Evolutionary conservation across 2,329 filamentous ascomycete species (phyloP).

Genomic region (Trichophyton simii): DNA sequence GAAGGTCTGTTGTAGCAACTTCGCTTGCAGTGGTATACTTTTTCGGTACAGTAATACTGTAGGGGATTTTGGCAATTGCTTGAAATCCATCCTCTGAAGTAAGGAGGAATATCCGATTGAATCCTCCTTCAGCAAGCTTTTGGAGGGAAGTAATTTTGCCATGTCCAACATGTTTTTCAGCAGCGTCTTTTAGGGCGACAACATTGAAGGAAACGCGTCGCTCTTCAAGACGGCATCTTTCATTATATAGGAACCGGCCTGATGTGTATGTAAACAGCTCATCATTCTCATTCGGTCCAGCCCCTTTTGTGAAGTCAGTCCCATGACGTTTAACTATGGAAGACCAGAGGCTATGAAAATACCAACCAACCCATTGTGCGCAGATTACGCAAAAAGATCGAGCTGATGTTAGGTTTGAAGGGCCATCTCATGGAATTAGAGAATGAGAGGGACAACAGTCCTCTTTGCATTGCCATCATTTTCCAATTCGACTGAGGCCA

Average conservation of each 20-base stretch:
- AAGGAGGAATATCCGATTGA: conserved; percentile 17
- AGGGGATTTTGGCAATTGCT: conserved; percentile 17
- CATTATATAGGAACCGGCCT: conserved; percentile 12
- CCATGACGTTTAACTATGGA: background rate
- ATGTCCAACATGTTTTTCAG: conserved; percentile 1
- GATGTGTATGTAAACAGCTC: conserved; percentile 12
- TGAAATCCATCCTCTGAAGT: conserved; percentile 17
- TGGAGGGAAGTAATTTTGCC: conserved; percentile 9
- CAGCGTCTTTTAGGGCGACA: conserved; percentile 5
- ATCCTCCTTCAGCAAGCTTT: conserved; percentile 18
- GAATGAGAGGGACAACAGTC: background rate
- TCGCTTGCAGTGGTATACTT: conserved; percentile 17
- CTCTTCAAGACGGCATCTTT: conserved; percentile 8
- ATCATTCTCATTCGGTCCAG: background rate
- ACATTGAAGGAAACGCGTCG: conserved; percentile 10
- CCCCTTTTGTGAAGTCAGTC: background rate
- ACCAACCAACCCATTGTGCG: background rate
- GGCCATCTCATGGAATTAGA: background rate
- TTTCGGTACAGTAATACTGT: conserved; percentile 14
- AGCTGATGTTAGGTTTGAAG: background rate
- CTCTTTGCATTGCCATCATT: background rate
- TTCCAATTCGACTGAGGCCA: background rate
- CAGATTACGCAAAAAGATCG: background rate
- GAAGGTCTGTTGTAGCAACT: conserved; percentile 16
- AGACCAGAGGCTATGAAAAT: background rate